phyloP scores from a whole-genome alignment of 768 basidiomycete genomes.

The Suillus clintonianus region DNA sequence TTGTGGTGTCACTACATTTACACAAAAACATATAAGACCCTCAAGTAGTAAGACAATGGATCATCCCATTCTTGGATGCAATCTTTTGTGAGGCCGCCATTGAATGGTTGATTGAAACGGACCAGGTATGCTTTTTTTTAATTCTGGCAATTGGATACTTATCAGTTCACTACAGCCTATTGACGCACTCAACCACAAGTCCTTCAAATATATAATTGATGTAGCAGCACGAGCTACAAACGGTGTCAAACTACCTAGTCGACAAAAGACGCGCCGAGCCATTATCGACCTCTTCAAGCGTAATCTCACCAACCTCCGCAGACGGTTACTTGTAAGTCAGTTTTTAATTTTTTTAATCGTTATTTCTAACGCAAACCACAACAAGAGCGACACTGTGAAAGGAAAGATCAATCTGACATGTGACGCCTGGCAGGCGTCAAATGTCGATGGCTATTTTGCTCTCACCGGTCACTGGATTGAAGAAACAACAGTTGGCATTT shows the following conservation, averaged over 20 bases:
- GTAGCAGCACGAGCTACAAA: constrained; percentile 39
- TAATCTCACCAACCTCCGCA: not conserved
- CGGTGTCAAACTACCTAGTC: constrained; percentile 24
- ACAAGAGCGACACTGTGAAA: constrained; percentile 17
- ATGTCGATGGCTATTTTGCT: constrained; percentile 40
- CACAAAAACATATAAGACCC: no score
- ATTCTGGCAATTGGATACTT: not conserved
- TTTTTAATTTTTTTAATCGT: not conserved
- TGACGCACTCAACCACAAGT: constrained; percentile 34
- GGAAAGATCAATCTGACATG: constrained; percentile 36
- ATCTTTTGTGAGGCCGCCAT: constrained; percentile 30
- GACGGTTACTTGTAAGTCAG: not conserved
- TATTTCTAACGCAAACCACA: not conserved
- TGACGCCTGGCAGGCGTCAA: constrained; percentile 43
- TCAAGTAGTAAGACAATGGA: no score
- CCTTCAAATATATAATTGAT: constrained; percentile 17
- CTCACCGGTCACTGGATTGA: constrained; percentile 44
- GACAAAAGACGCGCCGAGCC: not conserved
- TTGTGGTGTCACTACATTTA: no score
- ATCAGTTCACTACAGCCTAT: constrained; percentile 25
- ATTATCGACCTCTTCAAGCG: constrained; percentile 4
- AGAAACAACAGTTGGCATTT: constrained; percentile 23
- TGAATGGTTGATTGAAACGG: constrained; percentile 40
- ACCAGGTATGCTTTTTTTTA: constrained; percentile 33
- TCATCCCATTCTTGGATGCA: constrained; percentile 31